Evolutionary conservation across 2,329 filamentous ascomycete genomes (phyloP), one percentile per base, ranked within the genome.

Genomic region (Ceratocystis smalleyi): DNA sequence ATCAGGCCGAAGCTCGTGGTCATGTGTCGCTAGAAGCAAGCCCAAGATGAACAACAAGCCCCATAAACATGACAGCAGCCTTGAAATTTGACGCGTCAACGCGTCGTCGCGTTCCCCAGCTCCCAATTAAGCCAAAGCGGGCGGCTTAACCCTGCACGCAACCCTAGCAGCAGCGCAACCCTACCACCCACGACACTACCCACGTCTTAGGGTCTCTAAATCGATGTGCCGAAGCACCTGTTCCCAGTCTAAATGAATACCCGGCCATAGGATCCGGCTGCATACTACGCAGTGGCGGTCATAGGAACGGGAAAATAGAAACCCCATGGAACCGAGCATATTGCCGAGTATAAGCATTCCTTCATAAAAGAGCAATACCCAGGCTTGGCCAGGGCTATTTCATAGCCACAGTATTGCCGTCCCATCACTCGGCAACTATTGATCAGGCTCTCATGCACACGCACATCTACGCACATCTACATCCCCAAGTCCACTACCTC

Each of bases 41-140:
- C n/a, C 40, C 35, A 40, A 40, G 35, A 40, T 40, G 35, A 15
- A 40, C 35, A 40, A 15, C 35, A 54, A 54, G 49, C 49, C 24
- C 45, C 59, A 35, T 43, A 45, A 27, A 35, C 27, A 54, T 24
- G 7, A 12, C 24, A 54, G 49, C 22, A 30, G 3, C 19, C 22
- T 15, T 27, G 35, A 30, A 27, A 22, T 24, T 19, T 12, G 59
- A 5, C 59, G 59, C 35, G 59, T 45, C 24, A 54, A 27, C 49
- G 49, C 49, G 49, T 45, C 59, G 40, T 17, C 59, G 35, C 59
- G 59, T n/a, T 24, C 10, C 35, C 27, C n/a, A n/a, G 27, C 27
- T 27, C 27, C 27, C 27, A 3, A 65, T 65, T 65, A 51, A 65
- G 62, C 64, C 59, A 61, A 54, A 30, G 19, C 17, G 30, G 47